Conservation (phyloP, 169 alveolate species). For the Eimeria necatrix region DNA sequence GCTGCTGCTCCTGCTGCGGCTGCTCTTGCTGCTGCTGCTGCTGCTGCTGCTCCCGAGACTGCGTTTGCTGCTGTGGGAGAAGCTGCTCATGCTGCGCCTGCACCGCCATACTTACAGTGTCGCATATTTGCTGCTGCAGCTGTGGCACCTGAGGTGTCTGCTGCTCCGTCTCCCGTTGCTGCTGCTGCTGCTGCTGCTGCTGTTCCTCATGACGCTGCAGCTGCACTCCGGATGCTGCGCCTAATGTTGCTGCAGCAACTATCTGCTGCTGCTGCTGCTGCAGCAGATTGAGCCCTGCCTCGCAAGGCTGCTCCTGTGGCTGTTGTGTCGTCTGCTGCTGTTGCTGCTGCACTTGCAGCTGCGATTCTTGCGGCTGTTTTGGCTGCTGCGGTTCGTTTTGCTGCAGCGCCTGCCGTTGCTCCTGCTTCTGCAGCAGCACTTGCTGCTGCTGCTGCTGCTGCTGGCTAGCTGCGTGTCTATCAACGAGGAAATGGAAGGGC, state of each 20-base stretch:
- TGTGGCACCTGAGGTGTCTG: not conserved
- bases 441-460: slow-evolving; percentile 38
- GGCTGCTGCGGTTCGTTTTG: not conserved
- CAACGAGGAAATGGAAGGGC: not conserved
- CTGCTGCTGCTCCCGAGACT: not conserved
- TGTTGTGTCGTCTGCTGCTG: not conserved
- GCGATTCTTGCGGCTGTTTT: not conserved
- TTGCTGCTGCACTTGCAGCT: not conserved
- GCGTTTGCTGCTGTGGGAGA: not conserved
- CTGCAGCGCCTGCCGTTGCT: not conserved
- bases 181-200: slow-evolving; percentile 31
- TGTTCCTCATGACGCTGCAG: not conserved
- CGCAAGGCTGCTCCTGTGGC: not conserved
- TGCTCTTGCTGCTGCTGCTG: not conserved
- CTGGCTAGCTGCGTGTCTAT: not conserved
- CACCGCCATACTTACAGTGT: not conserved
- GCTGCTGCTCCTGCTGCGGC: slow-evolving; percentile 8
- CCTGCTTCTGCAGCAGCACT: not conserved
- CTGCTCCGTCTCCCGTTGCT: not conserved
- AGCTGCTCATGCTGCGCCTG: not conserved
- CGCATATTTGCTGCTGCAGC: slow-evolving; percentile 6
- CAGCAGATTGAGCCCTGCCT: not conserved
- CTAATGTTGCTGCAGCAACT: not conserved
- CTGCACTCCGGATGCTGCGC: slow-evolving; percentile 15
- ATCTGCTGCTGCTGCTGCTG: not conserved